A percentile compares a stretch with the other conserved stretches of the same genome.
Conservation (phyloP, 2,329 filamentous ascomycete species). For the Geosmithia morbida region DNA sequence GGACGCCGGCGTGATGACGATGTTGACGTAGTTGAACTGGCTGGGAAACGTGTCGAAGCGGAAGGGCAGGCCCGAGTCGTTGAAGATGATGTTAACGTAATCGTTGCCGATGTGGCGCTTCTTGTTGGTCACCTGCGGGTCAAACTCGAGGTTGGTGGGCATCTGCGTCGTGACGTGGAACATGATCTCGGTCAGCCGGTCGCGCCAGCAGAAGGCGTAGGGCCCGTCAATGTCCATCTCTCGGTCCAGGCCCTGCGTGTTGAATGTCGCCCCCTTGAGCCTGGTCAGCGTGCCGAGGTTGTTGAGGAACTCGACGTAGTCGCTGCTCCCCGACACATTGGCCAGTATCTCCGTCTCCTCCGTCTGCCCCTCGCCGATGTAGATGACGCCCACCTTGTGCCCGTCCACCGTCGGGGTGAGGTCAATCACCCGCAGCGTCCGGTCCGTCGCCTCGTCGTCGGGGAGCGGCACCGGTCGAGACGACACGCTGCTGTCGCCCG, state of each 20-base stretch:
- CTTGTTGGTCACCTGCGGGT: constrained; percentile 67
- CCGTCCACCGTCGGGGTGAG: constrained; percentile 81
- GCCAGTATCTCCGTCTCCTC: constrained; percentile 71
- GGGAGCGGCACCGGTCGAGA: constrained; percentile 65
- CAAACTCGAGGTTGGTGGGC: constrained; percentile 70
- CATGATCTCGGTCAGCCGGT: constrained; percentile 85
- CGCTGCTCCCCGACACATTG: constrained; percentile 73
- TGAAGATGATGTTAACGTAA: constrained; percentile 96
- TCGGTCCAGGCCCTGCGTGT: constrained; percentile 81
- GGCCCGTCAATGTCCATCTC: constrained; percentile 68
- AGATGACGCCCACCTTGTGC: constrained; percentile 90
- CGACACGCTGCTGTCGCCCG: constrained; percentile 24
- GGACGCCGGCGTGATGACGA: constrained; percentile 84
- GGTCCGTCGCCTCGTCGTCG: constrained; percentile 47
- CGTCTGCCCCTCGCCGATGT: constrained; percentile 77
- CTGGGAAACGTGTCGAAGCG: constrained; percentile 85
- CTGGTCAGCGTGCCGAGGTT: constrained; percentile 70
- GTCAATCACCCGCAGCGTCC: constrained; percentile 73
- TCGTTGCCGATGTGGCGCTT: constrained; percentile 96
- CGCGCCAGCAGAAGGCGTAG: constrained; percentile 86
- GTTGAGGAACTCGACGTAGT: constrained; percentile 76
- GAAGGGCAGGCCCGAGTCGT: constrained; percentile 84
- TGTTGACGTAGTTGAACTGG: constrained; percentile 93
- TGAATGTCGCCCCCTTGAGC: constrained; percentile 73
- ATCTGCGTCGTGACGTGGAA: constrained; percentile 97